Evolutionary conservation across 2,329 filamentous ascomycete species (phyloP), one percentile per base, ranked within the genome.

Genomic region (Trematosphaeria pertusa): DNA sequence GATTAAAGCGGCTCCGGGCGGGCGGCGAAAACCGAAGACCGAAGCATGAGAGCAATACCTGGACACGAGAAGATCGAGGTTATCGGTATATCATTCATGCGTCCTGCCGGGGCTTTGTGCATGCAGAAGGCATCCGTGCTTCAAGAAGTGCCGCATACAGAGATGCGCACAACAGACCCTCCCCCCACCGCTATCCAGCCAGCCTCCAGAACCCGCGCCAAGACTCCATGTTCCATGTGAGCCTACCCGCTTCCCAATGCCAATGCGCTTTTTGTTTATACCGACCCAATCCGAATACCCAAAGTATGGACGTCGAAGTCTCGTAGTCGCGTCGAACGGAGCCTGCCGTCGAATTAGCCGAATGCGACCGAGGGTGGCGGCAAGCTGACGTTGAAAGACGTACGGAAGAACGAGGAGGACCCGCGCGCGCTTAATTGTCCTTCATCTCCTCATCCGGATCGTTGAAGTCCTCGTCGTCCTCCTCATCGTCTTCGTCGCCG

Each of bases 401-500:
- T 64, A 68, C 62, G 51, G 44, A 48, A 52, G 54, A 49, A 54
- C 40, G 37, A 43, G 49, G 46, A 54, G 46, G 40, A 41, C 46
- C 12, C 8, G n/a, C 10, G 43, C 28, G 41, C 28, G 35, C 37
- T 52, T 71, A 75, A 38, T 28, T 12, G 24, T 87, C 83, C 64
- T 87, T 81, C 87, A 91, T 91, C 75, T 86, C 84, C 55, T 89
- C 87, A 51, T 82, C 81, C 30, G 81, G 71, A 39, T 83, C 84
- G 67, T 86, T 78, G 69, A 87, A 87, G 58, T 78, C 77, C 18
- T 83, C 87, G 49, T 89, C 88, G 0, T 94, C 90, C 21, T 93
- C 87, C 11, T 90, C 88, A 4, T 92, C 88, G 6, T 89, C 86
- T n/a, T 85, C 83, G 55, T 80, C 83, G 36, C 83, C 85, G 62